Conservation (phyloP, 495 filamentous ascomycete genomes). For the Terfezia claveryi region DNA sequence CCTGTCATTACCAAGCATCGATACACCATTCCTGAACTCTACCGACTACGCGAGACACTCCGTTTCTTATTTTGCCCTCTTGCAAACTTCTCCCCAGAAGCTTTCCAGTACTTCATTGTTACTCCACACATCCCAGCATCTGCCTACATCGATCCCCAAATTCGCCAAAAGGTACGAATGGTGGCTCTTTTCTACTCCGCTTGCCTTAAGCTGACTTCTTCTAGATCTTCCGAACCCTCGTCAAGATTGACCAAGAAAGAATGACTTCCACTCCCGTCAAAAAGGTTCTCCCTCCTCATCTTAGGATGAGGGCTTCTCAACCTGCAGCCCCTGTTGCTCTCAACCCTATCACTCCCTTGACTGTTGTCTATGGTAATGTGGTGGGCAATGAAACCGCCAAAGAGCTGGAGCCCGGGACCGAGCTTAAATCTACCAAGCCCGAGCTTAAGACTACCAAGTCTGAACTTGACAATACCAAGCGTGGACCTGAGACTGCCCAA, state of each 20-base stretch:
- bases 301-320: not conserved
- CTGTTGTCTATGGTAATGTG: not conserved
- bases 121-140: not conserved
- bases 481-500: not conserved
- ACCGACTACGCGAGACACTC: slow-evolving; percentile 8
- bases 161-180: not conserved
- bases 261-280: no score
- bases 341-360: not conserved
- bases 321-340: not conserved
- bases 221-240: no score
- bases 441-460: not conserved
- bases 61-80: slow-evolving; percentile 10
- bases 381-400: not conserved
- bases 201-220: no score
- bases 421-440: not conserved
- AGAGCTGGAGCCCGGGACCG: not conserved
- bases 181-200: no score
- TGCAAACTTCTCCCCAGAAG: slow-evolving; percentile 7
- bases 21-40: slow-evolving; percentile 9
- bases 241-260: no score
- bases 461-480: not conserved
- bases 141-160: not conserved
- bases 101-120: not conserved
- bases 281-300: not conserved
- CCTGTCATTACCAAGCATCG: no score